Evolutionary conservation across 257 asterid genomes (phyloP), one percentile per base, ranked within the genome.

Genomic region (Solanum dulcamara): DNA sequence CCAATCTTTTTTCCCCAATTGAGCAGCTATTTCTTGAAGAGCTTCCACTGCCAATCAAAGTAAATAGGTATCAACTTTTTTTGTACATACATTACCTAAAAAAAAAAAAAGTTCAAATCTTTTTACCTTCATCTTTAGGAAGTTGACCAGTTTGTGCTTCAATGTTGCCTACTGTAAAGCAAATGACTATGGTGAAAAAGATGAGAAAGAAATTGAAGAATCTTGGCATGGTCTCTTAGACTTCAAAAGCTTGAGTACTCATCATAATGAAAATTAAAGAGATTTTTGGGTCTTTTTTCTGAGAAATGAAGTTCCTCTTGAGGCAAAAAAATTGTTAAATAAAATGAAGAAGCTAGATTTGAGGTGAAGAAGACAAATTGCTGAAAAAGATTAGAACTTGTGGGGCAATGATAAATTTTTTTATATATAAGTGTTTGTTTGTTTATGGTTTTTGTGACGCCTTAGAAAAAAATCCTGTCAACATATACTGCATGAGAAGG

Each of bases 1-100:
- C 95, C 97, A 92, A 81, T 90, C 93, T 38, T 15, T 89, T 85
- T 92, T 93, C 10, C 94, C 90, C 88, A 93, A 50, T 82, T 93
- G 86, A 48, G 13, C 44, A 62, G 93, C 97, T 80, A 93, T 87
- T 89, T 91, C 92, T 35, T 13, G 33, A 83, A 93, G 95, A 82
- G 89, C 94, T 48, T 75, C 77, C 80, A 85, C 95, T 93, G 91
- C 87, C 87, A 74, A 42, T 42, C 37, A 74, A 72, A 42, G 33
- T 40, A 42, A 68, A 60, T 37, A 4, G 24, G 4, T 6, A 59
- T 83, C 80, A 83, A 62, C 44, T n/a, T 13, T 11, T 24, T 59
- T 7, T 67, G 17, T 3, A 72, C 85, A 40, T 40, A 35, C 74
- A 40, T 40, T 64, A 40, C 38, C 79, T 50, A 38, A 6, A 83